Percentiles rank a stretch among this genome's conserved stretches.
Evolutionary conservation across 495 filamentous ascomycete genomes (phyloP).

Genomic region (Paragyromitra xinjiangensis): DNA sequence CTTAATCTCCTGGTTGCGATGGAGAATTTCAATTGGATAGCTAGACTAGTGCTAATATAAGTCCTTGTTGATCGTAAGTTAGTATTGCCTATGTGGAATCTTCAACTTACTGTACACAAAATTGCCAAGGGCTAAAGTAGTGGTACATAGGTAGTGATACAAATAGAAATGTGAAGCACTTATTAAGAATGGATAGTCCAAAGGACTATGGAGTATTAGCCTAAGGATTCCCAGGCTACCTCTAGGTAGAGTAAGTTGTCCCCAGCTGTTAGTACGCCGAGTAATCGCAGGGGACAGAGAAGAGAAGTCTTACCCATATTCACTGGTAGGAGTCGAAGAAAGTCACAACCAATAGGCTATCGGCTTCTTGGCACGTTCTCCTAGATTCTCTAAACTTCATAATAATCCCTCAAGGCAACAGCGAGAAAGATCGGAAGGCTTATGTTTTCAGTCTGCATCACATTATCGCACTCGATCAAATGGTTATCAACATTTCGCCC

Average conservation of each 20-base stretch:
- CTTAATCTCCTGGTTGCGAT: neutral
- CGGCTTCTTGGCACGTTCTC: too few relatives aligned
- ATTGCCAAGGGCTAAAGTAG: neutral
- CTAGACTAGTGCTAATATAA: neutral
- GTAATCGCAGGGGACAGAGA: neutral
- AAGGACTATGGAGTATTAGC: neutral
- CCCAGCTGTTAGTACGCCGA: neutral
- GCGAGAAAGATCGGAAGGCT: neutral
- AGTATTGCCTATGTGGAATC: neutral
- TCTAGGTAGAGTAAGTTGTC: neutral
- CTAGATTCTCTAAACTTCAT: neutral
- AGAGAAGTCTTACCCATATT: neutral
- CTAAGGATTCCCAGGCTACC: neutral
- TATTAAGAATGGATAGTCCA: neutral
- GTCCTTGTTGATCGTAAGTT: neutral
- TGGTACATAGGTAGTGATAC: neutral
- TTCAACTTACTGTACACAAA: neutral
- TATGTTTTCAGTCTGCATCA: slow-evolving; percentile 21
- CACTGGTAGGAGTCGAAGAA: neutral
- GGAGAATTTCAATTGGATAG: neutral
- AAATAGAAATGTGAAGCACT: neutral
- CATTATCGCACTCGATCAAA: slow-evolving; percentile 40
- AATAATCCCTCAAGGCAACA: neutral
- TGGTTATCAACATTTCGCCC: neutral
- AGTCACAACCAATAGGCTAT: neutral